Conservation (phyloP, 2,329 filamentous ascomycete species). For the Lojkania enalia region DNA sequence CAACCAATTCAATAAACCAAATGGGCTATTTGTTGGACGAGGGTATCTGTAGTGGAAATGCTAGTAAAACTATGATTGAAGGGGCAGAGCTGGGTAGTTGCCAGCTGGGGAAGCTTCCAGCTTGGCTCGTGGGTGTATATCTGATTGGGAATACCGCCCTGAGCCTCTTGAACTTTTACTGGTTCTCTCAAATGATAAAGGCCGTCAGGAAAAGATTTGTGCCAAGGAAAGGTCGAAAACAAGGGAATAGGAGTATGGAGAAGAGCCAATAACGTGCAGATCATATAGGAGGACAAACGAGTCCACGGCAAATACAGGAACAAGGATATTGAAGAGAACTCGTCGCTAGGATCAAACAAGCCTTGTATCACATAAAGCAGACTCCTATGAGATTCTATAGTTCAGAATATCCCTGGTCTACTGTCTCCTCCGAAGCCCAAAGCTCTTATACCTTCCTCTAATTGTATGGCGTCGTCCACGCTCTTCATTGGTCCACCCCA, state of each 20-base stretch:
- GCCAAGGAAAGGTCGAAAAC: slow-evolving; percentile 27
- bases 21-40: slow-evolving; percentile 27
- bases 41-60: slow-evolving; percentile 53
- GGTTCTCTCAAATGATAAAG: slow-evolving; percentile 83
- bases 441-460: slow-evolving; percentile 38
- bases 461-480: slow-evolving; percentile 35
- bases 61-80: slow-evolving; percentile 28
- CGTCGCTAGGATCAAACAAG: too few relatives aligned
- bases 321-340: too few relatives aligned
- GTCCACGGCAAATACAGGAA: too few relatives aligned
- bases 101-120: slow-evolving; percentile 53
- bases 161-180: slow-evolving; percentile 77
- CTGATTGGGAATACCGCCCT: slow-evolving; percentile 71
- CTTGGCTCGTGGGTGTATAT: slow-evolving; percentile 71
- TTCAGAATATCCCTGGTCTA: slow-evolving; percentile 7
- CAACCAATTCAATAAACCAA: slow-evolving; percentile 18
- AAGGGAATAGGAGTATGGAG: slow-evolving; percentile 18
- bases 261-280: slow-evolving; percentile 22
- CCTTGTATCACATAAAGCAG: too few relatives aligned
- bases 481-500: slow-evolving; percentile 43
- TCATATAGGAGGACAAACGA: too few relatives aligned
- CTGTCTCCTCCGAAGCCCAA: slow-evolving; percentile 24
- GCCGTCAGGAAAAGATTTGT: slow-evolving; percentile 78
- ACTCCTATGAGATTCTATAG: too few relatives aligned
- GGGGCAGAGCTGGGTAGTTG: slow-evolving; percentile 25